These are phyloP conservation scores for Scenedesmus sp. DNA, from an alignment of 163 green algal genomes.

Conservation along the genomic window DNA sequence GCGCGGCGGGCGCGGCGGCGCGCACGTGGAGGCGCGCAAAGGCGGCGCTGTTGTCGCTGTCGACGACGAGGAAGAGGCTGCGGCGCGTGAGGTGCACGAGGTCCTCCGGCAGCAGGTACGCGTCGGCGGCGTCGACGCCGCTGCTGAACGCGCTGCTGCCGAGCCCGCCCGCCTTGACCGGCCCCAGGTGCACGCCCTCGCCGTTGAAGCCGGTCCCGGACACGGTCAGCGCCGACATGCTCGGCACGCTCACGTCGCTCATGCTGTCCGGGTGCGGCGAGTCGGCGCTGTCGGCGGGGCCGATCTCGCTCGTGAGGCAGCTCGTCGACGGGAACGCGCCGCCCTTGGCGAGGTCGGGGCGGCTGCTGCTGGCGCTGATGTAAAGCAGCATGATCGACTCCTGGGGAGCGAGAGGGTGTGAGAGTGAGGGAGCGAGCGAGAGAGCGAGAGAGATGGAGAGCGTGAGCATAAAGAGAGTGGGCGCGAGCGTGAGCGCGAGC, in stretches of 20 bases:
- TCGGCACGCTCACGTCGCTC: constrained; percentile 34
- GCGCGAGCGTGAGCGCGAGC: too few relatives aligned
- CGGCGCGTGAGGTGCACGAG: constrained; percentile 60
- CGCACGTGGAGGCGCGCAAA: constrained; percentile 45
- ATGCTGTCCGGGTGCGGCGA: constrained; percentile 36
- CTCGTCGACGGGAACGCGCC: constrained; percentile 26
- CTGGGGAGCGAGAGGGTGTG: background rate
- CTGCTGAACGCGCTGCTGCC: background rate
- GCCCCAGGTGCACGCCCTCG: constrained; percentile 35
- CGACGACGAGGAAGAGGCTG: constrained; percentile 61
- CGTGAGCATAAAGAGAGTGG: too few relatives aligned
- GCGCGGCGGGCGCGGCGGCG: too few relatives aligned
- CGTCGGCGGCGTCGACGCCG: constrained; percentile 27
- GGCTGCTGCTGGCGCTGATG: constrained; percentile 40
- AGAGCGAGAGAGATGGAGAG: too few relatives aligned
- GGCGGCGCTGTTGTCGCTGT: constrained; percentile 50
- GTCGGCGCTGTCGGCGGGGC: constrained; percentile 28
- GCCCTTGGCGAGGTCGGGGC: constrained; percentile 1
- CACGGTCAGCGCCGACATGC: constrained; percentile 39
- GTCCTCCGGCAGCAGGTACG: constrained; percentile 54
- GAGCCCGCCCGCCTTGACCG: constrained; percentile 14
- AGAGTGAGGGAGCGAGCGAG: too few relatives aligned
- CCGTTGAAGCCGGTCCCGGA: background rate
- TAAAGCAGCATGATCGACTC: constrained; percentile 62
- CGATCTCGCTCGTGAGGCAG: constrained; percentile 41